These are phyloP conservation scores for Leccinum disarticulatum DNA, from an alignment of 768 basidiomycete genomes.

Conservation along the genomic window DNA sequence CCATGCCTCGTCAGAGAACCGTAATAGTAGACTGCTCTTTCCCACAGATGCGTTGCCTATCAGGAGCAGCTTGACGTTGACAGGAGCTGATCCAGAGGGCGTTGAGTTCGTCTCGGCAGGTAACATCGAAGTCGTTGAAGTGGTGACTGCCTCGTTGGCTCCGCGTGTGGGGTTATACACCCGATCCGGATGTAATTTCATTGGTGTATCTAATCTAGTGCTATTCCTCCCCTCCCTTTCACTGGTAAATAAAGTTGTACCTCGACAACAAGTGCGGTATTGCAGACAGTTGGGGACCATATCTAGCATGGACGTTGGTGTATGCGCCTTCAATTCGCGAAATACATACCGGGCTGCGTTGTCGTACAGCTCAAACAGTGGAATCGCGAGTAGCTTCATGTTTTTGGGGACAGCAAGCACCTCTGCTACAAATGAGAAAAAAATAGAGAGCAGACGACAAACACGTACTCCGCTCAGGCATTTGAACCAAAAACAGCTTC, in stretches of 20 bases:
- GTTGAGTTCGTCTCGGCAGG: slow-evolving; percentile 22
- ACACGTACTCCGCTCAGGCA: slow-evolving; percentile 88
- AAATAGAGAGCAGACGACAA: neutral
- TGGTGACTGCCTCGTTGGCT: slow-evolving; percentile 21
- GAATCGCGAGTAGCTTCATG: slow-evolving; percentile 97
- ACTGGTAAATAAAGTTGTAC: slow-evolving; percentile 83
- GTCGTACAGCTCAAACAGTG: slow-evolving; percentile 96
- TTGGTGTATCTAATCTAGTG: neutral
- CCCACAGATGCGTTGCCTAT: slow-evolving; percentile 92
- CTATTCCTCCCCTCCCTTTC: slow-evolving; percentile 1
- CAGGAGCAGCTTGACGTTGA: slow-evolving; percentile 81
- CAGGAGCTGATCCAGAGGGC: slow-evolving; percentile 29
- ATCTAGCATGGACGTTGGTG: slow-evolving; percentile 39
- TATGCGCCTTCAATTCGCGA: neutral
- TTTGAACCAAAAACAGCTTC: slow-evolving; percentile 91
- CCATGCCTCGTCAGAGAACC: slow-evolving; percentile 98
- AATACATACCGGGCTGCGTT: slow-evolving; percentile 78
- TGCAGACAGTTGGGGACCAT: slow-evolving; percentile 92
- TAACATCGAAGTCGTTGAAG: slow-evolving; percentile 12
- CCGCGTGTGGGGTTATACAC: slow-evolving; percentile 16
- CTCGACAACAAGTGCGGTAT: slow-evolving; percentile 90
- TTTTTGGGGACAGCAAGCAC: slow-evolving; percentile 97
- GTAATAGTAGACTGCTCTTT: slow-evolving; percentile 84
- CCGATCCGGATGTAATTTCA: slow-evolving; percentile 14
- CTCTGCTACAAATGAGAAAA: slow-evolving; percentile 47